Evolutionary conservation across 495 filamentous ascomycete genomes (phyloP).

Genomic region (Penicillium canariense): DNA sequence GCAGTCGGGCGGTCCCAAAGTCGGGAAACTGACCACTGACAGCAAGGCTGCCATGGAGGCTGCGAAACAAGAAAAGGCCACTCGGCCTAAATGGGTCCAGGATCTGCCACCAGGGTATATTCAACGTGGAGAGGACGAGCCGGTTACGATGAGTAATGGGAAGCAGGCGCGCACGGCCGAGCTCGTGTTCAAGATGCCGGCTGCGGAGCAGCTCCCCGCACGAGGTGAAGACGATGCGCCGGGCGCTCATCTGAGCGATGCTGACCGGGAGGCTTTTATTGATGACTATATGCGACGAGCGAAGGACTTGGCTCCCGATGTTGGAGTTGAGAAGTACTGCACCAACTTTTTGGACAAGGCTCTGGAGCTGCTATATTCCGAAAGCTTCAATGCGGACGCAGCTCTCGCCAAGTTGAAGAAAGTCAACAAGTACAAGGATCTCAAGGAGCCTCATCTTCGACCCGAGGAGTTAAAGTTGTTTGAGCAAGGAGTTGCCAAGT

Average conservation of each 20-base stretch:
- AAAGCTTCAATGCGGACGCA: constrained; percentile 66
- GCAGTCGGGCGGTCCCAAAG: constrained; percentile 57
- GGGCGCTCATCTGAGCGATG: constrained; percentile 35
- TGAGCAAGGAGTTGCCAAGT: constrained; percentile 87
- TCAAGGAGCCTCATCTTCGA: constrained; percentile 81
- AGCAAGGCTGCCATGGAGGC: constrained; percentile 74
- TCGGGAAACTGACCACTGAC: constrained; percentile 74
- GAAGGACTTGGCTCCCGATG: constrained; percentile 54
- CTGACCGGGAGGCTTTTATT: constrained; percentile 53
- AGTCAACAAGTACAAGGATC: constrained; percentile 65
- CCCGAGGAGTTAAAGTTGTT: constrained; percentile 82
- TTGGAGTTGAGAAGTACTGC: constrained; percentile 65
- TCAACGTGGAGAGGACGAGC: constrained; percentile 73
- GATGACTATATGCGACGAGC: constrained; percentile 73
- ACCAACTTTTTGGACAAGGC: constrained; percentile 91
- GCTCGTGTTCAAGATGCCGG: constrained; percentile 52
- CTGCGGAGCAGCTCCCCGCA: constrained; percentile 41
- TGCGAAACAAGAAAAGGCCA: constrained; percentile 71
- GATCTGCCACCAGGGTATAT: constrained; percentile 89
- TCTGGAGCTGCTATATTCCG: constrained; percentile 65
- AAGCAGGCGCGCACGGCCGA: constrained; percentile 55
- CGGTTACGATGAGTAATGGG: constrained; percentile 41
- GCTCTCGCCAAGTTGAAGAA: constrained; percentile 71
- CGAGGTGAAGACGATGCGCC: constrained; percentile 50
- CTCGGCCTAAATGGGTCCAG: constrained; percentile 86